Conservation (phyloP, 176 grass and related monocot species). For the Cenchrus fungigraminus region DNA sequence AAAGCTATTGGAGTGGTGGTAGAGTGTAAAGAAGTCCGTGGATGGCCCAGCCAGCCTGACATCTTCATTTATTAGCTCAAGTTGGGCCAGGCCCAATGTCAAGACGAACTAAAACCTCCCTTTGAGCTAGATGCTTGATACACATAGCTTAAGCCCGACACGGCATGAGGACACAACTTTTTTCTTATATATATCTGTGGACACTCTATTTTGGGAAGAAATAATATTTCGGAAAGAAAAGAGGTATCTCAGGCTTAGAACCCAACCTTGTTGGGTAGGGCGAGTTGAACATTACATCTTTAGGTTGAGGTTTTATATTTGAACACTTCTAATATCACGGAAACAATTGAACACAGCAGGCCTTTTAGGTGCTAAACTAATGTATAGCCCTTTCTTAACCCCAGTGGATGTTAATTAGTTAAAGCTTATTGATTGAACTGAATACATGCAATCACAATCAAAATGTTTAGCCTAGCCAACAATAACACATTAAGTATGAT, state of each 20-base stretch:
- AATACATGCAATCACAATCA: not conserved
- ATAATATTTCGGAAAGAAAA: not conserved
- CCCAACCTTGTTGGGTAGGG: not conserved
- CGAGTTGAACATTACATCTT: not conserved
- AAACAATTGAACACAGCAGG: not conserved
- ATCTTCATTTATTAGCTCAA: too few species aligned
- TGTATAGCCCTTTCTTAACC: not conserved
- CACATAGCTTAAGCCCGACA: not conserved
- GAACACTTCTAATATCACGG: not conserved
- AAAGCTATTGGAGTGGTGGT: not conserved
- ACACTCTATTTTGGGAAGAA: not conserved
- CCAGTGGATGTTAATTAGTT: not conserved
- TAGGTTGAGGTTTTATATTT: not conserved
- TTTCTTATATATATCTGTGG: not conserved
- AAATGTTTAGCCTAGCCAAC: not conserved
- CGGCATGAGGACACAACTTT: not conserved
- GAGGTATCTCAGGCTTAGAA: not conserved
- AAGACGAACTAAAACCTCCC: not conserved
- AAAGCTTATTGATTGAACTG: not conserved
- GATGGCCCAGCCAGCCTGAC: not conserved
- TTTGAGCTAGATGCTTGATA: conserved; percentile 12
- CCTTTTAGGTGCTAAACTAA: conserved; percentile 20
- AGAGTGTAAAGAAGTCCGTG: not conserved
- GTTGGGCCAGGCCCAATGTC: conserved; percentile 3
- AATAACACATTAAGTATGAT: not conserved